A percentile compares a stretch with the other conserved stretches of the same genome.
These are phyloP conservation scores for Leucaena leucocephala DNA, from an alignment of 306 rosid genomes.

Conservation along the genomic window DNA sequence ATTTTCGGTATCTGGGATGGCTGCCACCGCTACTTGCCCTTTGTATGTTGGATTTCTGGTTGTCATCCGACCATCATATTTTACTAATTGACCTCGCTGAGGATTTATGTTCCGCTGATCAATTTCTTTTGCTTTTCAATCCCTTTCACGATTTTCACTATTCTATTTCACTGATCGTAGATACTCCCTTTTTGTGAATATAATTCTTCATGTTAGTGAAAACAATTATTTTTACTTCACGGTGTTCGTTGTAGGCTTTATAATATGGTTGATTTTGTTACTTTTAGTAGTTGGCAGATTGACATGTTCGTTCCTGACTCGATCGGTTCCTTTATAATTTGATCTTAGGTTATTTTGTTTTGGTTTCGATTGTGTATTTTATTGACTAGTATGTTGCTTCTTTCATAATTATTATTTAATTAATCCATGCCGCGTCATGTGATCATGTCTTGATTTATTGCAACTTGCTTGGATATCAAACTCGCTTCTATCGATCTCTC, in stretches of 20 bases:
- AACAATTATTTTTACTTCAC: not conserved
- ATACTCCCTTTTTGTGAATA: not conserved
- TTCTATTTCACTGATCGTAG: not conserved
- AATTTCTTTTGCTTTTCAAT: not conserved
- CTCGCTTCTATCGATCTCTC: slow-evolving; percentile 2
- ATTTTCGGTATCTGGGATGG: not conserved
- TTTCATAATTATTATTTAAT: not conserved
- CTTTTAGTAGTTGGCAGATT: not conserved
- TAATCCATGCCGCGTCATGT: not conserved
- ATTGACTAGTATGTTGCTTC: not conserved
- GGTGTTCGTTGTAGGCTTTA: not conserved
- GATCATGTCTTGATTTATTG: not conserved
- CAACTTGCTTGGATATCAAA: slow-evolving; percentile 1
- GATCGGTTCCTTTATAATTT: slow-evolving; percentile 20
- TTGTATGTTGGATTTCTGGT: not conserved
- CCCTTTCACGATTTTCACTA: not conserved
- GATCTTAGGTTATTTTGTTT: not conserved
- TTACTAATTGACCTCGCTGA: not conserved
- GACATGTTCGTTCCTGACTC: not conserved
- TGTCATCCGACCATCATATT: not conserved
- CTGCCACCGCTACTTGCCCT: not conserved
- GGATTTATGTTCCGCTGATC: not conserved
- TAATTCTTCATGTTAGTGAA: not conserved
- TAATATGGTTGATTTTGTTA: slow-evolving; percentile 8
- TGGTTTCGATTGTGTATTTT: not conserved